Conservation (phyloP, 2,329 filamentous ascomycete species). For the Alternaria alternata region DNA sequence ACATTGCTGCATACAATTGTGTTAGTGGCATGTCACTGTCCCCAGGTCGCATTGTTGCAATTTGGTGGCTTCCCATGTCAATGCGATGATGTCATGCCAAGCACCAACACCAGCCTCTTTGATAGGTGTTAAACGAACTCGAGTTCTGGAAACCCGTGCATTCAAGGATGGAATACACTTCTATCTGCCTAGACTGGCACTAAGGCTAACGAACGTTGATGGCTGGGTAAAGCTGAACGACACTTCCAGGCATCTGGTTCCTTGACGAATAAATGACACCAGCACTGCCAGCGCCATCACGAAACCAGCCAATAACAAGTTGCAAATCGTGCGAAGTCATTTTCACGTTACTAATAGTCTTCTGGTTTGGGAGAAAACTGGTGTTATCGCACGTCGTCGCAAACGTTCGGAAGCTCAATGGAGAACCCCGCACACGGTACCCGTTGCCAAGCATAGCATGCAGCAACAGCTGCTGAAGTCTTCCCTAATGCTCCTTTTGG, state of each 20-base stretch:
- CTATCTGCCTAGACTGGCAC: neutral
- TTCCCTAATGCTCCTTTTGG: constrained; percentile 12
- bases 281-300: neutral
- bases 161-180: neutral
- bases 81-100: constrained; percentile 4
- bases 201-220: neutral
- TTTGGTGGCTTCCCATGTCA: constrained; percentile 1
- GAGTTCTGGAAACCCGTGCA: neutral
- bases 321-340: neutral
- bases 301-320: neutral
- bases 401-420: neutral
- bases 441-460: constrained; percentile 21
- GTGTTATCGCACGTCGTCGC: neutral
- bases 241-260: neutral
- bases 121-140: neutral
- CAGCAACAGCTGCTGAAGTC: constrained; percentile 6
- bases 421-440: constrained; percentile 14
- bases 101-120: neutral
- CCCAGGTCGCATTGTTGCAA: neutral
- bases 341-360: neutral
- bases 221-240: neutral
- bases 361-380: neutral
- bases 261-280: neutral
- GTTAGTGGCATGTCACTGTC: neutral
- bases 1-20: neutral